A percentile compares a stretch with the other conserved stretches of the same genome.
Evolutionary conservation across 345 rosid species (phyloP).

Genomic region (Zanthoxylum bungeanum): DNA sequence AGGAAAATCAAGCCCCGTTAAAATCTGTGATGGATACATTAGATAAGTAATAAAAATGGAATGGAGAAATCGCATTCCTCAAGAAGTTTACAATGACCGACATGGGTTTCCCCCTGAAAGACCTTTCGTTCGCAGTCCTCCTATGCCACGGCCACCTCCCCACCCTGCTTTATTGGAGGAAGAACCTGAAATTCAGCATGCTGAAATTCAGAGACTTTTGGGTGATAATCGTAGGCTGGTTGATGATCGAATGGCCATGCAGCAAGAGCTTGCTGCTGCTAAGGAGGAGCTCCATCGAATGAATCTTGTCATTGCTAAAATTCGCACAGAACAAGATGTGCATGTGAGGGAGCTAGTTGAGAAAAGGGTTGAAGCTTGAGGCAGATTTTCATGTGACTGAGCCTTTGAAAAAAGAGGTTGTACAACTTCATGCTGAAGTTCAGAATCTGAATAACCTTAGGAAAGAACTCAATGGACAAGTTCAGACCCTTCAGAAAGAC

Average conservation of each 20-base stretch:
- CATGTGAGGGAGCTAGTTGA: slow-evolving; percentile 69
- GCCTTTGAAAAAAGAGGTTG: slow-evolving; percentile 71
- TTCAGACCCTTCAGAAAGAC: slow-evolving; percentile 74
- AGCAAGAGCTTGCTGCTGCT: slow-evolving; percentile 69
- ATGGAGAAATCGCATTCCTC: slow-evolving; percentile 72
- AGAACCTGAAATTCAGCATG: slow-evolving; percentile 81
- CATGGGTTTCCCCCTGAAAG: slow-evolving; percentile 66
- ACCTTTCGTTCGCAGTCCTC: slow-evolving; percentile 57
- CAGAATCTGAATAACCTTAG: slow-evolving; percentile 64
- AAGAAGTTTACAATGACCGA: slow-evolving; percentile 60
- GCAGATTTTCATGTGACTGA: slow-evolving; percentile 80
- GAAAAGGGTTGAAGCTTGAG: slow-evolving; percentile 79
- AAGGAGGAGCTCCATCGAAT: slow-evolving; percentile 87
- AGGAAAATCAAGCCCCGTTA: too few species aligned
- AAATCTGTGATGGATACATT: too few species aligned
- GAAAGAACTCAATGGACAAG: slow-evolving; percentile 68
- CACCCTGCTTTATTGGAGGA: slow-evolving; percentile 82
- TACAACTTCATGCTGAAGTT: slow-evolving; percentile 63
- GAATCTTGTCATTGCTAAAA: slow-evolving; percentile 59
- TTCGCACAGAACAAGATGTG: slow-evolving; percentile 69
- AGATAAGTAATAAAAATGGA: slow-evolving; percentile 57
- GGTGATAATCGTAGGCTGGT: slow-evolving; percentile 67
- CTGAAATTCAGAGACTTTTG: slow-evolving; percentile 72
- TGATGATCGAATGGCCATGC: slow-evolving; percentile 72
- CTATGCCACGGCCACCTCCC: slow-evolving; percentile 57